A percentile compares a stretch with the other conserved stretches of the same genome.
phyloP scores from a whole-genome alignment of 1,284 basidiomycete genomes.

The Puccinia hordei region DNA sequence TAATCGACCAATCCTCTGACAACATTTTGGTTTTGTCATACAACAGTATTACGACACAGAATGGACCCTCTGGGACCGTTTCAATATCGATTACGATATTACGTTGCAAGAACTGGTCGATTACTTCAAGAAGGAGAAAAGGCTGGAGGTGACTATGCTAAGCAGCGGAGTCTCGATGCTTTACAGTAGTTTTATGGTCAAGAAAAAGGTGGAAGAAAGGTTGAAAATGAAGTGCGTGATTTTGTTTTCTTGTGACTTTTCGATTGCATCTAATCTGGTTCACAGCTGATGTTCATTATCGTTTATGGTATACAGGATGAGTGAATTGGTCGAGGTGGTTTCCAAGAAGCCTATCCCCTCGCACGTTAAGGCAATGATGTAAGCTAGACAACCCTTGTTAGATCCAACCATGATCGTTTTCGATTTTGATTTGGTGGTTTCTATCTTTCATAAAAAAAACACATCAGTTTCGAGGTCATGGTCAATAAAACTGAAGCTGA shows the following conservation, averaged over 20 bases:
- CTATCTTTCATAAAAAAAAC: neutral
- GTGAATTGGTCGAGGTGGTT: conserved; percentile 85
- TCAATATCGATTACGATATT: conserved; percentile 87
- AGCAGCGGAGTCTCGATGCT: conserved; percentile 97
- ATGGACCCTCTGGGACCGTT: conserved; percentile 99
- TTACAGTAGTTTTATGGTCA: conserved; percentile 87
- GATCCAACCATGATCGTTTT: neutral
- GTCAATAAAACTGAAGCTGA: conserved; percentile 36
- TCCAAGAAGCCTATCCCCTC: conserved; percentile 86
- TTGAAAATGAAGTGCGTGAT: conserved; percentile 69
- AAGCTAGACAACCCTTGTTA: neutral
- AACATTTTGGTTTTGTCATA: conserved; percentile 52
- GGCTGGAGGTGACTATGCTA: conserved; percentile 90
- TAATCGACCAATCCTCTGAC: neutral
- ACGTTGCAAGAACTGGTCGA: conserved; percentile 82
- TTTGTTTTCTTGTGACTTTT: conserved; percentile 50
- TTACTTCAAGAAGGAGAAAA: conserved; percentile 82
- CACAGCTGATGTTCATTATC: conserved; percentile 53
- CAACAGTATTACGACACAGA: conserved; percentile 75
- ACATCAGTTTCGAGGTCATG: conserved; percentile 44
- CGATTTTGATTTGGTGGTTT: neutral
- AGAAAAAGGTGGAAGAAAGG: conserved; percentile 86
- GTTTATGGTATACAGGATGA: conserved; percentile 66
- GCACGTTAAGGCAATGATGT: conserved; percentile 53
- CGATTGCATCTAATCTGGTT: conserved; percentile 49